phyloP scores from a whole-genome alignment of 2,329 filamentous ascomycete species.

The Talaromyces funiculosus region DNA sequence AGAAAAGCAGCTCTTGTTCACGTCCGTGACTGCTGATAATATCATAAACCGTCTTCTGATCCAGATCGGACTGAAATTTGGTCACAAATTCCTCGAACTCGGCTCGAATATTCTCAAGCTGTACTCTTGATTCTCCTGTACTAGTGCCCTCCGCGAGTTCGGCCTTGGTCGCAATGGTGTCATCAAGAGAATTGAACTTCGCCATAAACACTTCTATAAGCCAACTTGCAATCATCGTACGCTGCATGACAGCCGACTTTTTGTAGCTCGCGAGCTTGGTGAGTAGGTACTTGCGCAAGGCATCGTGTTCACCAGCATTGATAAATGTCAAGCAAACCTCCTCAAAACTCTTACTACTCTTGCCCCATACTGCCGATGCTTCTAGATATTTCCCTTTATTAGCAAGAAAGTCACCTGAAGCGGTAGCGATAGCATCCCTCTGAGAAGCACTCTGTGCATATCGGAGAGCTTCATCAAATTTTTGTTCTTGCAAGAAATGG shows the following conservation, averaged over 20 bases:
- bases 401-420: constrained; percentile 83
- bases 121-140: constrained; percentile 59
- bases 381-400: constrained; percentile 76
- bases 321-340: constrained; percentile 90
- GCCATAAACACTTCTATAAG: constrained; percentile 95
- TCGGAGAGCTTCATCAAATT: constrained; percentile 81
- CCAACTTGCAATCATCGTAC: constrained; percentile 93
- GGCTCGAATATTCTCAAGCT: constrained; percentile 63
- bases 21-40: constrained; percentile 92
- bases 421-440: constrained; percentile 84
- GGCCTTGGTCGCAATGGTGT: constrained; percentile 84
- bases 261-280: constrained; percentile 78
- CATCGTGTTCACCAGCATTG: constrained; percentile 83
- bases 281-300: constrained; percentile 79
- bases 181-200: constrained; percentile 88
- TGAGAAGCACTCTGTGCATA: constrained; percentile 76
- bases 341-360: constrained; percentile 94
- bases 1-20: constrained; percentile 87
- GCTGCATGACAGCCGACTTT: constrained; percentile 81
- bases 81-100: constrained; percentile 87
- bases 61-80: constrained; percentile 79
- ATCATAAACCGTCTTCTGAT: constrained; percentile 88
- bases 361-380: constrained; percentile 84
- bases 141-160: constrained; percentile 70
- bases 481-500: constrained; percentile 78